Evolutionary conservation across 768 basidiomycete genomes (phyloP), one percentile per base, ranked within the genome.

Genomic region (Rubroboletus pulcherrimus): DNA sequence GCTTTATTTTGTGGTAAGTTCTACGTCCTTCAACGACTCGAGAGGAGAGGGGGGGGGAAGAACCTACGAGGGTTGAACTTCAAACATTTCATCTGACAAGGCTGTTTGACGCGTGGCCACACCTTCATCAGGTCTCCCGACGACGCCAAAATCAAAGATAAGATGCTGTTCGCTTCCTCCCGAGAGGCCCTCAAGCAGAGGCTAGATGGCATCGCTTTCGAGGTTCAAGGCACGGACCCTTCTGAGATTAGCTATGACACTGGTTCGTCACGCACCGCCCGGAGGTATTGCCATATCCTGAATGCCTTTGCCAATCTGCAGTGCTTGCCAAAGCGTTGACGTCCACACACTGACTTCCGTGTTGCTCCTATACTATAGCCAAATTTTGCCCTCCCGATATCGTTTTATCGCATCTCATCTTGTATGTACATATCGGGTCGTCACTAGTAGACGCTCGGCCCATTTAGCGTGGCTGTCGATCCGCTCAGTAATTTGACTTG

Each of bases 101-200:
- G n/a, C n/a, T 12, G 17, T 43, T 12, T 61, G 14, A 59, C 38
- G 41, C 30, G 17, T 6, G 30, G 19, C 17, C 11, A 44, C 29
- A 10, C 19, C 9, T 46, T 43, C 14, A 24, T 26, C 65, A 98
- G 96, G 96, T 81, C 85, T 19, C 95, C 96, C 59, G 93, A 95
- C 66, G 74, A 71, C 41, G 86, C 93, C 40, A 89, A 83, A 75
- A 80, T 95, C 73, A 93, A 89, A 75, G 78, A 83, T 68, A 98
- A 95, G 86, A 98, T 98, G 94, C 64, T 97, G 63, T 89, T 83
- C 74, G 88, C 96, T 3, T 86, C 92, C 17, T 98, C 95, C 51
- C 87, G 84, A 68, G 89, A 93, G 29, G 86, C 86, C 5, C 74
- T 99, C 60, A 81, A 83, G 65, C 82, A 80, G 51, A 68, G 81